Evolutionary conservation across 2,329 filamentous ascomycete species (phyloP).

Genomic region (Alternaria sp.): DNA sequence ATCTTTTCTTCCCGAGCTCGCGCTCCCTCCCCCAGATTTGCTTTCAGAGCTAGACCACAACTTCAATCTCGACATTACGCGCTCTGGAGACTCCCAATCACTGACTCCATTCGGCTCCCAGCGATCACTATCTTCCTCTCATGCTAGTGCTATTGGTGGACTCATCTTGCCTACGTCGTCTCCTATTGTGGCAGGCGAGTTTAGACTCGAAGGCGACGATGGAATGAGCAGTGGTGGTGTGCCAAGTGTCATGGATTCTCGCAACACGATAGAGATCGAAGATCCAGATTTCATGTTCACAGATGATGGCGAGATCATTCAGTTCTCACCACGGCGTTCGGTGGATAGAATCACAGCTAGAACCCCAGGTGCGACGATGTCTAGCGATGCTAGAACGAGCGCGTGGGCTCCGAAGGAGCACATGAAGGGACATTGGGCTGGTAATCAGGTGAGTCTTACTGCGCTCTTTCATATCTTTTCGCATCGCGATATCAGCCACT

Average conservation of each 20-base stretch:
- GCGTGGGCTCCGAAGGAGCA: conserved; percentile 54
- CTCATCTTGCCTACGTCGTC: conserved; percentile 61
- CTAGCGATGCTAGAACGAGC: conserved; percentile 48
- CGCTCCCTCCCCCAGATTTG: conserved; percentile 67
- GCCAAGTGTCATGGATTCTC: conserved; percentile 42
- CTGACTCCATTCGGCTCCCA: conserved; percentile 45
- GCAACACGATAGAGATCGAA: conserved; percentile 52
- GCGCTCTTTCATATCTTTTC: conserved; percentile 11
- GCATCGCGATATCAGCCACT: neutral
- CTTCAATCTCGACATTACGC: conserved; percentile 45
- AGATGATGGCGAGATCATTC: conserved; percentile 66
- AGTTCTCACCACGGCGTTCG: conserved; percentile 44
- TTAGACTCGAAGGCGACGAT: conserved; percentile 54
- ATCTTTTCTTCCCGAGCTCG: conserved; percentile 73
- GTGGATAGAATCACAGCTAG: conserved; percentile 25
- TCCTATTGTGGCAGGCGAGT: conserved; percentile 50
- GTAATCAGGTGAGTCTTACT: conserved; percentile 48
- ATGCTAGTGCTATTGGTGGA: conserved; percentile 29
- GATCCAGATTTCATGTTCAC: conserved; percentile 69
- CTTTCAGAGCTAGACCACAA: conserved; percentile 56
- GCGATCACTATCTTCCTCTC: conserved; percentile 34
- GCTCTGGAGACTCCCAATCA: conserved; percentile 49
- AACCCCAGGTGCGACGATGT: conserved; percentile 22
- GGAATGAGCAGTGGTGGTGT: conserved; percentile 48
- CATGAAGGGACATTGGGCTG: conserved; percentile 49